Conservation (phyloP, 2,329 filamentous ascomycete species). For the Penicillium sp. region DNA sequence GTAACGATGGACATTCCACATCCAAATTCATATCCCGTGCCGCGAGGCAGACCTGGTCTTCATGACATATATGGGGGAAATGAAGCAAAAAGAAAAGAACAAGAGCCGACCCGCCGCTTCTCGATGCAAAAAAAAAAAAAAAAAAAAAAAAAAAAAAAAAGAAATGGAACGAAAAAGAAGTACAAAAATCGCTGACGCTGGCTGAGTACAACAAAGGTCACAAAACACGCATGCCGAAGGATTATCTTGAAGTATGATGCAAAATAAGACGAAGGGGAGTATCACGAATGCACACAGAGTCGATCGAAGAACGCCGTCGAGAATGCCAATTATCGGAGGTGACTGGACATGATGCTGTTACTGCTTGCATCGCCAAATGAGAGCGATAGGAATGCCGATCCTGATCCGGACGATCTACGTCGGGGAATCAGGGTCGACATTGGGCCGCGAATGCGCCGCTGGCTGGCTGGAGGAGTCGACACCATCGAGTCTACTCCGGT, state of each 20-base stretch:
- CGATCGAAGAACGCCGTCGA: conserved; percentile 54
- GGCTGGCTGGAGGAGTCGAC: conserved; percentile 20
- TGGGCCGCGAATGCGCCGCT: conserved; percentile 10
- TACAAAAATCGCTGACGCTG: conserved; percentile 49
- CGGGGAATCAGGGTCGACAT: conserved; percentile 5
- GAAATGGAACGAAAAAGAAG: no score
- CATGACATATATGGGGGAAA: conserved; percentile 46
- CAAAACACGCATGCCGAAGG: conserved; percentile 39
- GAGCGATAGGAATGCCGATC: conserved; percentile 29
- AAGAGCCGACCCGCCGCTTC: conserved; percentile 50
- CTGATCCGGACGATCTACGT: conserved; percentile 21
- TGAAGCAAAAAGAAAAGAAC: conserved; percentile 37
- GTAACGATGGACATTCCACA: conserved; percentile 37
- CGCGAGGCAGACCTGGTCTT: conserved; percentile 51
- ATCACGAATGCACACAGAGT: conserved; percentile 46
- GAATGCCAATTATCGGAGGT: conserved; percentile 50
- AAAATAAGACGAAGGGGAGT: conserved; percentile 39
- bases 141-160: conserved; percentile 23
- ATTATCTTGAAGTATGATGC: conserved; percentile 32
- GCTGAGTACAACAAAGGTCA: conserved; percentile 43
- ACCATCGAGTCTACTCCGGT: conserved; percentile 33
- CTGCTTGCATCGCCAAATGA: conserved; percentile 35
- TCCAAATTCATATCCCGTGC: conserved; percentile 47
- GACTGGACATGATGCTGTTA: conserved; percentile 34
- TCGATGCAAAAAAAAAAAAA: conserved; percentile 39